Base-by-base conservation (phyloP, 2,329 filamentous ascomycete species). In the Geosmithia putterillii region DNA sequence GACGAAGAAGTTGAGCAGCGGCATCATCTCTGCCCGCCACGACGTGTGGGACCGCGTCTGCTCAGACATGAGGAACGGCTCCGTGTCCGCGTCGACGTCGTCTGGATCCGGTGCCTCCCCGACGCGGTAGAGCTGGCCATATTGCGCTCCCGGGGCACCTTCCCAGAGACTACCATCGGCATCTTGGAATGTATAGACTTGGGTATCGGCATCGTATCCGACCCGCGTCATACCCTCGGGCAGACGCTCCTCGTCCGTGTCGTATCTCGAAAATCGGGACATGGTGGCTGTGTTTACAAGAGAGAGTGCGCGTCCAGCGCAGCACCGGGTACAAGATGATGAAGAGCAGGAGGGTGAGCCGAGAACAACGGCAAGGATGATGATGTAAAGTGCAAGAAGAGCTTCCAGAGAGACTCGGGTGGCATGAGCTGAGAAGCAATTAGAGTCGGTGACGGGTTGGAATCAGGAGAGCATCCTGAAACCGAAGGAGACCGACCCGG, bases 1-100 rank as follows among this genome's bases (percentile, higher is more conserved):
- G 47, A 77, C 56, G 43, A 71, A 73, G 57, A 77, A 79, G 52
- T 76, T 76, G 52, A 79, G 61, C 48, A 79, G 59, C n/a, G 70
- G 70, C 60, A 64, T 66, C 59, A 73, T 60, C 46, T 73, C 68
- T 28, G 66, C 63, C 23, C 74, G 64, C 66, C 73, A 71, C 6
- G 73, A 69, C 22, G 40, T 46, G 17, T 45, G 44, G 28, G 50
- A 42, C 21, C 47, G 45, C 7, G 39, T 21, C 6, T 35, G 23
- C 12, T 35, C 40, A 10, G 51, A 45, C 17, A 48, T 42, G 20
- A 64, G 52, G 45, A 60, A 64, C 12, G 60, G 54, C 20, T 58
- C 55, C 8, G 53, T 48, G 42, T 59, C 58, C 20, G 50, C 43
- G 28, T 37, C 36, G 14, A 28, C 41, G n/a, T 51, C 51, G 17